Evolutionary conservation across 305 asterid species (phyloP).

Genomic region (Ruellia speciosa): DNA sequence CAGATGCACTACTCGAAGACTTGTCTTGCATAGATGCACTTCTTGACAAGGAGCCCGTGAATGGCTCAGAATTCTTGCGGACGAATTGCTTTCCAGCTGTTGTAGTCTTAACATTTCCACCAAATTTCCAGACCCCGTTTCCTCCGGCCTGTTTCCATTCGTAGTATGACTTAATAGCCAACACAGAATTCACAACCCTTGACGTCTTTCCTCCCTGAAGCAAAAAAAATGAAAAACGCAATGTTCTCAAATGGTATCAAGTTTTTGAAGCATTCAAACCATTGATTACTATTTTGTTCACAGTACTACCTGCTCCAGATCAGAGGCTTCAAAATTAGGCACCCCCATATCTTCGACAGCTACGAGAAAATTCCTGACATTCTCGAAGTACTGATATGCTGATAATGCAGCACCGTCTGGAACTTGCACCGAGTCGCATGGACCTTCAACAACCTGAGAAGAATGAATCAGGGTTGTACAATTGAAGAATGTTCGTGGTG

Average conservation of each 20-base stretch:
- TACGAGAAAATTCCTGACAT: conserved; percentile 82
- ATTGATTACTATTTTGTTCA: neutral
- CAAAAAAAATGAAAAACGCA: conserved; percentile 15
- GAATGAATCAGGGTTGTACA: neutral
- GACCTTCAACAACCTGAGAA: conserved; percentile 72
- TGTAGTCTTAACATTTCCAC: conserved; percentile 64
- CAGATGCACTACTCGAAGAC: conserved; percentile 29
- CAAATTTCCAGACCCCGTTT: conserved; percentile 82
- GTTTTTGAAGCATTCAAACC: conserved; percentile 7
- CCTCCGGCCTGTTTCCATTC: conserved; percentile 88
- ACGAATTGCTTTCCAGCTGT: conserved; percentile 59
- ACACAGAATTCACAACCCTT: conserved; percentile 74
- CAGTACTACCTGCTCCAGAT: conserved; percentile 72
- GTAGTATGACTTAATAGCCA: conserved; percentile 78
- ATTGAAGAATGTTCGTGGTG: neutral
- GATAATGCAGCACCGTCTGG: conserved; percentile 94
- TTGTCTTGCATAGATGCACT: conserved; percentile 41
- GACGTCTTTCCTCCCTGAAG: conserved; percentile 91
- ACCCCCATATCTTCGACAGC: conserved; percentile 83
- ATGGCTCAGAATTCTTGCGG: conserved; percentile 77
- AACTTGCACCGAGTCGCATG: conserved; percentile 53
- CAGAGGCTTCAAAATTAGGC: conserved; percentile 94
- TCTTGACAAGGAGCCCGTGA: conserved; percentile 55
- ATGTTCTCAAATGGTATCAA: neutral
- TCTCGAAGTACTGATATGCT: conserved; percentile 90